Conservation (phyloP, 225 moss, liverwort and hornwort genomes). For the Polytrichum commune region DNA sequence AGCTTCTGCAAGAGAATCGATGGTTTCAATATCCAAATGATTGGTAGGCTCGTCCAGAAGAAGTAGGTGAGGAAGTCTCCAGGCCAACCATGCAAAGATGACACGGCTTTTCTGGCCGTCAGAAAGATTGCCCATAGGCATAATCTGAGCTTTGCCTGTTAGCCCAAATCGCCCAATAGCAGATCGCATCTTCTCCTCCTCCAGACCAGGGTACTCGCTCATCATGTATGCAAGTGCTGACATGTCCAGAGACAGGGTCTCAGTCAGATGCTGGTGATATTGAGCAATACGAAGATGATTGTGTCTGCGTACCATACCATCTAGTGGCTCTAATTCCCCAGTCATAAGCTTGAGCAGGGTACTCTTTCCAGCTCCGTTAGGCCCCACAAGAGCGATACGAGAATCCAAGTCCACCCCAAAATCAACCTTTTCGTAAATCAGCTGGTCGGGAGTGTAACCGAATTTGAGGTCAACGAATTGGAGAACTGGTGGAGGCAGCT, state of each 20-base stretch:
- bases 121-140: conserved; percentile 90
- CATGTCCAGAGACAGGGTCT: conserved; percentile 57
- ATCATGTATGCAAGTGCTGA: conserved; percentile 92
- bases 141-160: conserved; percentile 85
- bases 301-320: conserved; percentile 89
- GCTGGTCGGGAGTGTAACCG: conserved; percentile 57
- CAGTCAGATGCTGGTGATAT: conserved; percentile 85
- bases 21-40: conserved; percentile 89
- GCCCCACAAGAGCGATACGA: conserved; percentile 80
- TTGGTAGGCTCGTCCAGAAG: conserved; percentile 91
- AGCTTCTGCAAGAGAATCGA: conserved; percentile 83
- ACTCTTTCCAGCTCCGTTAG: conserved; percentile 89
- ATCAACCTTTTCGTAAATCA: conserved; percentile 76
- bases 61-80: conserved; percentile 79
- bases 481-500: conserved; percentile 83
- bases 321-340: conserved; percentile 71
- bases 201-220: conserved; percentile 78
- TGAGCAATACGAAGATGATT: conserved; percentile 90
- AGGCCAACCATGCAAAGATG: conserved; percentile 89
- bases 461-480: conserved; percentile 80
- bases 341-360: conserved; percentile 87
- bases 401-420: conserved; percentile 92
- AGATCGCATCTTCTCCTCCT: conserved; percentile 96
- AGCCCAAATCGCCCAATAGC: conserved; percentile 84
- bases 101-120: conserved; percentile 90